Percentiles rank a stretch among this genome's conserved stretches.
Conservation (phyloP, 495 filamentous ascomycete genomes). For the Venustampulla echinocandica region DNA sequence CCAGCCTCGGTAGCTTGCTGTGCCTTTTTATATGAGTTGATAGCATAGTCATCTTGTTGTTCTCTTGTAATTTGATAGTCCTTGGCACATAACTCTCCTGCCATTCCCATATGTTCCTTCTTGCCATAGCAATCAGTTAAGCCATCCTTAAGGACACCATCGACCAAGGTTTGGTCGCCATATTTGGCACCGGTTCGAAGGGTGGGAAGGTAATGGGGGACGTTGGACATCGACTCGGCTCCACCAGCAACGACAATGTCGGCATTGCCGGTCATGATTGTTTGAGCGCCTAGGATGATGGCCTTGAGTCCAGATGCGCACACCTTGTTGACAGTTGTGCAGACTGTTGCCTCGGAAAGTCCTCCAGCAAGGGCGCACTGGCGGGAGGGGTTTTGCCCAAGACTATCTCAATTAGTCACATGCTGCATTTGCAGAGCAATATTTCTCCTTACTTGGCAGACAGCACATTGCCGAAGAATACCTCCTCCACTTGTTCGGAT, state of each 20-base stretch:
- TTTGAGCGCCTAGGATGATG: conserved; percentile 89
- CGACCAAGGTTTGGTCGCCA: conserved; percentile 75
- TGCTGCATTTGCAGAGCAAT: conserved; percentile 5
- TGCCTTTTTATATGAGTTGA: conserved; percentile 83
- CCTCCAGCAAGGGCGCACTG: conserved; percentile 88
- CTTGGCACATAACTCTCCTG: conserved; percentile 81
- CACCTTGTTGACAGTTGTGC: conserved; percentile 97
- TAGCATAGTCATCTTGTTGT: conserved; percentile 87
- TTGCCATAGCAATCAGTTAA: conserved; percentile 84
- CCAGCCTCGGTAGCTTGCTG: conserved; percentile 74
- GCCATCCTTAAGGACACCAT: conserved; percentile 87
- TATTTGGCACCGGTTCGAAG: conserved; percentile 81
- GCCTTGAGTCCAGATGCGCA: conserved; percentile 92
- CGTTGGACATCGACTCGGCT: conserved; percentile 95
- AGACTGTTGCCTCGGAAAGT: conserved; percentile 65
- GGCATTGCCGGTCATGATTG: conserved; percentile 90
- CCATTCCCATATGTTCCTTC: conserved; percentile 89
- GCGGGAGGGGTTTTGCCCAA: conserved; percentile 92
- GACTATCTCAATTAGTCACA: conserved; percentile 39
- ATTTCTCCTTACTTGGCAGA: conserved; percentile 81
- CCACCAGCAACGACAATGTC: conserved; percentile 86
- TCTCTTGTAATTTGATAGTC: conserved; percentile 76
- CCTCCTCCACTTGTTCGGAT: conserved; percentile 79
- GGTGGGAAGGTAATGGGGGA: conserved; percentile 88
- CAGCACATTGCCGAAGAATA: conserved; percentile 96